Conservation (phyloP, 2,329 filamentous ascomycete genomes). For the Magnaporthales sp. region DNA sequence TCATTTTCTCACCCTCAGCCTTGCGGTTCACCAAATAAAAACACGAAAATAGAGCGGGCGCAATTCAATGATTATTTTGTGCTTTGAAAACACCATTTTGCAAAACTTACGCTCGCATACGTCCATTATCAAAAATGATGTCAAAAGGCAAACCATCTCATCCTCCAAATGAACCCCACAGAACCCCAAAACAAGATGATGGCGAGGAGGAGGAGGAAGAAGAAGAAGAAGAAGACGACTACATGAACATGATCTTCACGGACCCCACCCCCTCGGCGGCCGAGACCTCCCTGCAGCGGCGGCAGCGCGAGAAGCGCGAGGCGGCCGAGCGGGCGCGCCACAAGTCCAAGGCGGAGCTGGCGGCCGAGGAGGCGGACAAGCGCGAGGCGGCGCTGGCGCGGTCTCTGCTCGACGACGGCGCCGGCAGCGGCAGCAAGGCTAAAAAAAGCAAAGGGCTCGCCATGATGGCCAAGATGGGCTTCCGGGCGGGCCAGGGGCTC, state of each 20-base stretch:
- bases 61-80: too few relatives aligned
- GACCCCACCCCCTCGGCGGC: constrained; percentile 39
- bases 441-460: constrained; percentile 76
- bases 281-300: constrained; percentile 47
- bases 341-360: constrained; percentile 77
- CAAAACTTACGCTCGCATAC: too few relatives aligned
- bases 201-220: constrained; percentile 49
- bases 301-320: constrained; percentile 46
- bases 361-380: constrained; percentile 60
- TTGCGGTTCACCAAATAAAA: too few relatives aligned
- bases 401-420: constrained; percentile 52
- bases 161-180: too few relatives aligned
- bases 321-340: constrained; percentile 58
- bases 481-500: constrained; percentile 64
- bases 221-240: constrained; percentile 70
- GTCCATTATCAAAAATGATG: too few relatives aligned
- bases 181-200: constrained; percentile 16
- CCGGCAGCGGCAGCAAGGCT: constrained; percentile 19
- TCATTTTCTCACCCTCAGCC: neutral
- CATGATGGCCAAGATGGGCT: constrained; percentile 97
- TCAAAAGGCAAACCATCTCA: neutral
- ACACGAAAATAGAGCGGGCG: too few relatives aligned
- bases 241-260: constrained; percentile 90
- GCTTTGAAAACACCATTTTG: too few relatives aligned
- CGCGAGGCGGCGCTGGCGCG: constrained; percentile 69